Conservation (phyloP, 139 green algal genomes). For the Penium margaritaceum region DNA sequence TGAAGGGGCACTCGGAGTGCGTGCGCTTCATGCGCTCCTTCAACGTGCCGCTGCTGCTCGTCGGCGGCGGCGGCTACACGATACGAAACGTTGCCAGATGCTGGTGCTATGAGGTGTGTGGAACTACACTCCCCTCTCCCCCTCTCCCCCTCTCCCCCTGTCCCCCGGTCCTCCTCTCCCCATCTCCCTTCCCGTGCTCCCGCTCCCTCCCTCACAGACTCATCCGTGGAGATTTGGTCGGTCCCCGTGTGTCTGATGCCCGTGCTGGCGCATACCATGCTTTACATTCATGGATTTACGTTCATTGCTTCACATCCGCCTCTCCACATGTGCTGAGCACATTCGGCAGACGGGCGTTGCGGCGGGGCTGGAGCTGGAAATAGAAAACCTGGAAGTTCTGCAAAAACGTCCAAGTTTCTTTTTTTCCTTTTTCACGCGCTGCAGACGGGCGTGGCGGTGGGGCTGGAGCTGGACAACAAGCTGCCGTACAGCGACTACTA, state of each 20-base stretch:
- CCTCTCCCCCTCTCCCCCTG: neutral
- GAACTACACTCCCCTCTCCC: neutral
- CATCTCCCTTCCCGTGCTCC: neutral
- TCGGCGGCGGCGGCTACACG: constrained; percentile 92
- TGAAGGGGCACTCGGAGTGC: constrained; percentile 75
- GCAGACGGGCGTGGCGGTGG: constrained; percentile 44
- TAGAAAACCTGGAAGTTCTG: neutral
- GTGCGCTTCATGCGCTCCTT: constrained; percentile 72
- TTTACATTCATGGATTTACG: no score
- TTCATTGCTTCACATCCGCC: no score
- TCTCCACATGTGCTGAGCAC: no score
- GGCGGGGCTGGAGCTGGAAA: neutral
- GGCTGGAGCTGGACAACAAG: constrained; percentile 58
- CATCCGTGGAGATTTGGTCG: no score
- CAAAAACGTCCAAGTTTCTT: neutral
- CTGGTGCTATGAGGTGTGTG: constrained; percentile 89
- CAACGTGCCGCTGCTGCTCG: constrained; percentile 85
- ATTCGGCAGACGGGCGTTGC: neutral
- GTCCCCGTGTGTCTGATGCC: no score
- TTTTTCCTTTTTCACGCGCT: neutral
- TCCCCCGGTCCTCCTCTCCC: neutral
- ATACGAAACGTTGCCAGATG: constrained; percentile 91
- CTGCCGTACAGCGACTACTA: constrained; percentile 85
- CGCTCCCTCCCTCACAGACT: neutral
- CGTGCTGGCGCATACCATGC: no score